phyloP scores from a whole-genome alignment of 1,139 yeast species.

The Geotrichum fermentans region DNA sequence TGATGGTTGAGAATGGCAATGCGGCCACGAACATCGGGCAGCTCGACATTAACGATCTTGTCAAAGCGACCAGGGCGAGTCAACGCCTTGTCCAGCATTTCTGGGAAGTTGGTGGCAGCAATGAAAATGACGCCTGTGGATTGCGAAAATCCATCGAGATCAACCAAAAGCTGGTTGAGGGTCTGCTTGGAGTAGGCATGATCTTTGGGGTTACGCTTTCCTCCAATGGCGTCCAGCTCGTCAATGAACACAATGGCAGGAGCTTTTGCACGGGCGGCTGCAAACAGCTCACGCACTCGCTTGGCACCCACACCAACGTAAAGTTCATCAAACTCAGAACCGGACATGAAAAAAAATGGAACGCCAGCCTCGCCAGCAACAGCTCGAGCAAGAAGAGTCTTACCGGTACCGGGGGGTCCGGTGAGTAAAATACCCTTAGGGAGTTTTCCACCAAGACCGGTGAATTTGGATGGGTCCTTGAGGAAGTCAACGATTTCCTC shows the following conservation, averaged over 20 bases:
- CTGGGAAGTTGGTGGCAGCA: conserved; percentile 98
- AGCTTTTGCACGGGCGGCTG: conserved; percentile 89
- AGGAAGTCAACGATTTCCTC: conserved; percentile 95
- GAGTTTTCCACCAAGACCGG: conserved; percentile 92
- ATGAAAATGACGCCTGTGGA: conserved; percentile 89
- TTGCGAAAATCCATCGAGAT: conserved; percentile 93
- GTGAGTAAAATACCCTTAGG: conserved; percentile 96
- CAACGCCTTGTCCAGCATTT: conserved; percentile 89
- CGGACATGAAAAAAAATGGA: conserved; percentile 97
- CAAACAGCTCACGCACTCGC: conserved; percentile 87
- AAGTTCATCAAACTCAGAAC: conserved; percentile 95
- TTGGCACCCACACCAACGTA: conserved; percentile 99
- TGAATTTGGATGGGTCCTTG: conserved; percentile 92
- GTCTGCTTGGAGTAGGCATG: conserved; percentile 98
- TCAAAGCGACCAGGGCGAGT: conserved; percentile 99
- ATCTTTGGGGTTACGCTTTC: conserved; percentile 93
- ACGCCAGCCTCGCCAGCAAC: conserved; percentile 99
- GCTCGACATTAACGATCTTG: conserved; percentile 87
- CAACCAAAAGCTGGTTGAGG: conserved; percentile 88
- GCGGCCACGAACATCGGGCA: conserved; percentile 97
- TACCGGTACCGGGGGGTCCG: conserved; percentile 99
- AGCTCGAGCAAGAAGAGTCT: conserved; percentile 92
- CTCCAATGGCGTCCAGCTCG: conserved; percentile 97
- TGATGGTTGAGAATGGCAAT: conserved; percentile 88
- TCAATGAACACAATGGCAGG: conserved; percentile 97